Base-by-base conservation (phyloP, 1,284 basidiomycete species). In the Moesziomyces globuligerus region DNA sequence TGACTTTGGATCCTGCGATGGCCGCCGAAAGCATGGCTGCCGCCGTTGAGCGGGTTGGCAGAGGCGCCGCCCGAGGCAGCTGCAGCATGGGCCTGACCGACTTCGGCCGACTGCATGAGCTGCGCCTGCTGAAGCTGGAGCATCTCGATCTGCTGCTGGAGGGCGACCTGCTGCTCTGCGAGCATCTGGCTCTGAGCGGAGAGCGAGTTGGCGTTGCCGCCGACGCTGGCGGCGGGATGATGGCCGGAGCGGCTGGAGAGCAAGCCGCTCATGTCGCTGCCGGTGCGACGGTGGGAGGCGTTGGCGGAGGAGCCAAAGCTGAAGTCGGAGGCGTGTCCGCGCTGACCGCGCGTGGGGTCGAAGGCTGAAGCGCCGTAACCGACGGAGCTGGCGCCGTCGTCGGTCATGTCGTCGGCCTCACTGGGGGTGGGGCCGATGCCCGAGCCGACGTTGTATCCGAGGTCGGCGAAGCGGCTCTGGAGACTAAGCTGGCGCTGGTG, bases 1-100 rank as follows among this genome's bases (percentile, higher is more conserved):
- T 84, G 84, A 77, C 93, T 94, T 82, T 95, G 93, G 9, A 95
- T 91, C 47, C 94, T 90, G 57, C 94, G 88, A 81, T 97, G 94
- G 57, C 59, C 64, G 17, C 65, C 69, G 9, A 57, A 64, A 53
- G 49, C 50, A 29, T 59, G 49, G 7, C 17, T 43, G 38, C 48
- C 46, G 26, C 51, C 53, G 48, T 57, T 67, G 48, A 61, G 52
- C 25, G 48, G 42, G 44, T 46, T 67, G 55, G 11, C 29, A 13
- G 40, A 44, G 8, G 20, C 38, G 7, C 40, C 42, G 26, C 17
- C 29, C 2, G 47, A 46, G 13, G 29, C 8, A 3, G 38, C 13
- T 17, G 39, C 5, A 10, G 26, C 26, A 10, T 28, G 26, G 10
- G 26, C 6, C 26, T 11, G 29, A 4, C 13, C 39, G 11, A 50